Base-by-base conservation (phyloP, 169 alveolate genomes). In the Cryptosporidium sp. region DNA sequence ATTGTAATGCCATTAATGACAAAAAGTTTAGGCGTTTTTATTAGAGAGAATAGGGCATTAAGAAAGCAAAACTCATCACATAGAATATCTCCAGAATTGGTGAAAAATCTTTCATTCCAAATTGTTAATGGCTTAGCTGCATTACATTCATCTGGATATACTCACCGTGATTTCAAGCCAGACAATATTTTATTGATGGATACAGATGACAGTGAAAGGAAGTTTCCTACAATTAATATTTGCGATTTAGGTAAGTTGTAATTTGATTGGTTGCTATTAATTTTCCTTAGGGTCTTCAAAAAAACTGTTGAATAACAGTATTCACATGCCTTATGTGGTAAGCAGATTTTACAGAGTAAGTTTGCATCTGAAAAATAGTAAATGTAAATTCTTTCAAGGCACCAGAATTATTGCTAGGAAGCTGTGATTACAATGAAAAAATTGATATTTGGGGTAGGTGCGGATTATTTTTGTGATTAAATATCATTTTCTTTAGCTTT, bases 401-500 rank as follows among this genome's bases (percentile, higher is more conserved):
- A 80, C 89, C 89, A 0, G 89, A 80, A 58, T 65, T 80, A 67
- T 26, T 80, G 18, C 26, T 80, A 44, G 89, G 89, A 39, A 80
- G 89, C 48, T 80, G 89, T n/a, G 48, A 42, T 23, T 80, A 80
- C 65, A 58, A 65, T 80, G 80, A 80, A 31, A 80, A 80, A 29
- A 80, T 80, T 62, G 89, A 80, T 80, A 80, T 80, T 26, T 80
- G 89, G 89, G 89, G 89, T 80, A 80, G 39, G 89, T 80, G 39
- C 69, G 37, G 51, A 29, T 29, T 14, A 0, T 72, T 12, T 10
- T 4, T 33, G 37, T 23, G 10, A 60, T 42, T 61, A n/a, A 37
- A 37, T 31, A 31, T 21, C 8, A 37, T 21, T 33, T 21, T 21
- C 4, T 29, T 21, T 23, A 80, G 89, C 89, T 80, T 48, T 80